Base-by-base conservation (phyloP, 495 filamentous ascomycete species). In the Filosporella fistucella region DNA sequence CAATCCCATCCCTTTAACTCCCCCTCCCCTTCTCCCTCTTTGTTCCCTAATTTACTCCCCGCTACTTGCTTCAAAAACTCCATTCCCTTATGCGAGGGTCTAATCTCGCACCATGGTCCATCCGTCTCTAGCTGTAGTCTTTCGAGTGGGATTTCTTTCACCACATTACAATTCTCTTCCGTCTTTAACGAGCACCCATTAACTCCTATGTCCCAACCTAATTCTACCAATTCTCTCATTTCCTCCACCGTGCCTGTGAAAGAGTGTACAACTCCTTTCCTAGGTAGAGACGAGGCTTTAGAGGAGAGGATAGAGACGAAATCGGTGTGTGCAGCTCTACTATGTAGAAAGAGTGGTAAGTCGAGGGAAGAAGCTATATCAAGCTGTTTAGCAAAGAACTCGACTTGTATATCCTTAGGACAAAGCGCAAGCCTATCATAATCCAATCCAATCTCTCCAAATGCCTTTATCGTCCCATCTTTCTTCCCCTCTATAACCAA, bases 371-470 rank as follows among this genome's bases (percentile, higher is more conserved):
- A 38, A 0, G 89, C 91, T 10, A 96, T 70, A 20, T 85, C 80
- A 0, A 83, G 78, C 60, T 97, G 93, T 4, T 74, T 74, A 3
- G 78, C 78, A 61, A 98, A 98, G 50, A 88, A 94, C 54, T 86
- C 82, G 7, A 90, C 73, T 60, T 98, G 93, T 4, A 80, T 71
- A 21, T 89, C 84, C 38, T 80, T 84, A 1, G 78, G 72, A 56
- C 80, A 86, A 57, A 90, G 81, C 57, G 85, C 84, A 11, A 98
- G 68, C 2, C 93, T 78, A 65, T 98, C 93, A 61, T 97, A 98
- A 66, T 98, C 93, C 1, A 98, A 80, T 8, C 93, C 93, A 46
- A 98, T 89, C 61, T 98, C 93, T 33, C 93, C 93, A 61, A 96
- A 95, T 17, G 93, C 94, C 11, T 88, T n/a, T n/a, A n/a, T n/a